Percentiles rank a stretch among this genome's conserved stretches.
phyloP scores from a whole-genome alignment of 345 rosid species.

The Tarenaya hassleriana region DNA sequence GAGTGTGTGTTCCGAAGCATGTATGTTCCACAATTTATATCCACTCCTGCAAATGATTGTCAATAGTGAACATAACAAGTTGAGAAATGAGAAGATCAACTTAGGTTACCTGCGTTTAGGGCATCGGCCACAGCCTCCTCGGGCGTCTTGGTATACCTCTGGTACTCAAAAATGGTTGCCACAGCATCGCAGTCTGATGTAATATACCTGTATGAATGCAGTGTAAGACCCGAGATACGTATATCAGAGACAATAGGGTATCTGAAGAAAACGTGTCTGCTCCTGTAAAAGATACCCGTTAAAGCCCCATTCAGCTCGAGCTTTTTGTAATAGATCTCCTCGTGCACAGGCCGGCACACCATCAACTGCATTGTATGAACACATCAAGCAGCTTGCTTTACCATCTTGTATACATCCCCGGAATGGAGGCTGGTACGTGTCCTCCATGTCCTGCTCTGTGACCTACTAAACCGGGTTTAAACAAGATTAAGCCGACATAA shows the following conservation, averaged over 20 bases:
- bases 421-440: constrained; percentile 81
- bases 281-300: no score
- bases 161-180: no score
- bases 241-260: no score
- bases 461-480: constrained; percentile 42
- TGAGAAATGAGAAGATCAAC: no score
- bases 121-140: constrained; percentile 78
- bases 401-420: constrained; percentile 64
- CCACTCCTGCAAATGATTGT: constrained; percentile 68
- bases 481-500: constrained; percentile 9
- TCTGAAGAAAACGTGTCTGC: no score
- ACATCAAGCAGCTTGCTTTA: constrained; percentile 94
- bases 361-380: constrained; percentile 79
- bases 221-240: no score
- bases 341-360: constrained; percentile 87
- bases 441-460: constrained; percentile 77
- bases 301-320: constrained; percentile 82
- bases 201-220: no score
- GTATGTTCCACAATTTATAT: constrained; percentile 71
- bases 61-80: constrained; percentile 31
- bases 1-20: constrained; percentile 45
- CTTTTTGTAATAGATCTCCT: constrained; percentile 53
- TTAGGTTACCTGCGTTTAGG: constrained; percentile 65
- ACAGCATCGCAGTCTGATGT: no score
- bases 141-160: constrained; percentile 51